These are phyloP conservation scores for Penicillium oxalicum DNA, from an alignment of 2,329 filamentous ascomycete species.

Conservation along the genomic window DNA sequence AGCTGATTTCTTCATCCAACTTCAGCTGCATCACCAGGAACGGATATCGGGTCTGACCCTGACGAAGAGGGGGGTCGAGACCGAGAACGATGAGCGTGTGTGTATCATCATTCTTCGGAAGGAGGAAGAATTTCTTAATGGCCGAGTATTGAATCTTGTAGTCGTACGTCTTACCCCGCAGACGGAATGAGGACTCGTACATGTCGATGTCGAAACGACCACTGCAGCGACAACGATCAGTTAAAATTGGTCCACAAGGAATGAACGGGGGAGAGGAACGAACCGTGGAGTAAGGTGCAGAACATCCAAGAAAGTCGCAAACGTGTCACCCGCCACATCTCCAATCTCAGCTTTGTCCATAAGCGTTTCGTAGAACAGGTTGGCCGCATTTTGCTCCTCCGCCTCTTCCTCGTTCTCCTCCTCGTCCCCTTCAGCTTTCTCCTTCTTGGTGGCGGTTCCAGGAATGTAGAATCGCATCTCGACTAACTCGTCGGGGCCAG, in stretches of 20 bases:
- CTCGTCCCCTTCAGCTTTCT: constrained; percentile 57
- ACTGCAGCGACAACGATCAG: constrained; percentile 47
- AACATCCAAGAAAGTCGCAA: constrained; percentile 93
- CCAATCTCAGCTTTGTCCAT: constrained; percentile 99
- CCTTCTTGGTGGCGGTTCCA: constrained; percentile 69
- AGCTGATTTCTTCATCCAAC: constrained; percentile 91
- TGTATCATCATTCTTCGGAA: constrained; percentile 96
- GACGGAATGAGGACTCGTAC: constrained; percentile 95
- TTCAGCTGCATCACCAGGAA: constrained; percentile 99
- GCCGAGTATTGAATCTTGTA: constrained; percentile 99
- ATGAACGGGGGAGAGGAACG: constrained; percentile 15
- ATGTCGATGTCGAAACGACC: constrained; percentile 99
- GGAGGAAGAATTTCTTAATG: constrained; percentile 98
- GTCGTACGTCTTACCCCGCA: constrained; percentile 98
- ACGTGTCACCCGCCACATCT: constrained; percentile 96
- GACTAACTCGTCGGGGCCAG: constrained; percentile 84
- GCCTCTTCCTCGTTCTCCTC: constrained; percentile 66
- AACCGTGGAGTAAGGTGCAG: constrained; percentile 92
- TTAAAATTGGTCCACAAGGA: neutral
- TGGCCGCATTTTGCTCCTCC: constrained; percentile 91
- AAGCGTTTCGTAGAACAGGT: constrained; percentile 94
- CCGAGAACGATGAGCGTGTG: constrained; percentile 94
- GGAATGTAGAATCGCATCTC: constrained; percentile 99
- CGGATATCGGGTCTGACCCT: constrained; percentile 95
- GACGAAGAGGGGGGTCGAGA: constrained; percentile 86